These are phyloP conservation scores for Schizochytrium sp. DNA, from an alignment of 108 stramenopile genomes.

Conservation along the genomic window DNA sequence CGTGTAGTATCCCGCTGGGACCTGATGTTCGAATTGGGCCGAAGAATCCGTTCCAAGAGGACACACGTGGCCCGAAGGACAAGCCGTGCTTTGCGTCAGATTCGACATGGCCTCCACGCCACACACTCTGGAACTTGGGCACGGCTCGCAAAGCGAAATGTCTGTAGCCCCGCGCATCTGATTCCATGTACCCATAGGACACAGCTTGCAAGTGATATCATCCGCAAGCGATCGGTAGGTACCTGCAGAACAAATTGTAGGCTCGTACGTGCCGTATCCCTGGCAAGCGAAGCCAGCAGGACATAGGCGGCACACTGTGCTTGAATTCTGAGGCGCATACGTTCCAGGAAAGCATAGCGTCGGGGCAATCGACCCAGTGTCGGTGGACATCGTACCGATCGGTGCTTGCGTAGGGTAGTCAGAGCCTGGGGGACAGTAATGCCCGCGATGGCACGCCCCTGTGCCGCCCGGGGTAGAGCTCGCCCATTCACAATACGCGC, in stretches of 20 bases:
- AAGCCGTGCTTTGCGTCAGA: constrained; percentile 37
- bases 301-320: constrained; percentile 53
- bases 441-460: constrained; percentile 62
- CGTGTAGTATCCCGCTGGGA: constrained; percentile 58
- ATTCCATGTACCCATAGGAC: constrained; percentile 66
- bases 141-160: constrained; percentile 69
- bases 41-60: constrained; percentile 53
- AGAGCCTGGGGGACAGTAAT: constrained; percentile 63
- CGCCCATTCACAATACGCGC: constrained; percentile 60
- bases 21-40: constrained; percentile 57
- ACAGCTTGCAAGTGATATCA: constrained; percentile 62
- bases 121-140: constrained; percentile 62
- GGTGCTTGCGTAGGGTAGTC: constrained; percentile 56
- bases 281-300: constrained; percentile 66
- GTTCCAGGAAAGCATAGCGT: constrained; percentile 74
- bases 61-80: constrained; percentile 64
- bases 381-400: constrained; percentile 57
- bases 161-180: constrained; percentile 57
- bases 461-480: constrained; percentile 53
- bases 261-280: constrained; percentile 70
- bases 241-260: constrained; percentile 64
- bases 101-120: constrained; percentile 55
- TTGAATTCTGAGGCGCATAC: constrained; percentile 61
- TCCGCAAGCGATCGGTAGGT: constrained; percentile 66
- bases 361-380: constrained; percentile 57